These are phyloP conservation scores for Rhizophora apiculata DNA, from an alignment of 345 rosid genomes.

Conservation along the genomic window DNA sequence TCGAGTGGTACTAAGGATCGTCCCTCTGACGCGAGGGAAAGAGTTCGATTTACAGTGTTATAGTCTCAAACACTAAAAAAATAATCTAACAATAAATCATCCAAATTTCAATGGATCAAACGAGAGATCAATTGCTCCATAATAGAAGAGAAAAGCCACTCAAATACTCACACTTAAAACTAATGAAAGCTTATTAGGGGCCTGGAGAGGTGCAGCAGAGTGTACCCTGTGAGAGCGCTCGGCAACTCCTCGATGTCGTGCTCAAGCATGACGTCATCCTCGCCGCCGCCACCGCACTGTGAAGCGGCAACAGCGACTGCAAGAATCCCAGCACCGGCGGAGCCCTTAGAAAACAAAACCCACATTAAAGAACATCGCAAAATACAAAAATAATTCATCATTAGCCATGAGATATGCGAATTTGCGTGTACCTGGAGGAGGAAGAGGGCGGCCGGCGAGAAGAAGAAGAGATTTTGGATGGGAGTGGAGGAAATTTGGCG, in stretches of 20 bases:
- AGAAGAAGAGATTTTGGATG: conserved; percentile 37
- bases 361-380: neutral
- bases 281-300: conserved; percentile 75
- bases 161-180: conserved; percentile 52
- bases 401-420: neutral
- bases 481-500: conserved; percentile 39
- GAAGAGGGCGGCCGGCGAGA: conserved; percentile 30
- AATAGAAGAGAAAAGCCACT: conserved; percentile 13
- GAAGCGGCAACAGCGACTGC: conserved; percentile 86
- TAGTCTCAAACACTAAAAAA: neutral
- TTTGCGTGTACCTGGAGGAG: conserved; percentile 48
- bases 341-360: conserved; percentile 31
- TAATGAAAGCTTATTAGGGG: conserved; percentile 60
- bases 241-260: conserved; percentile 73
- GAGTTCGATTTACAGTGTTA: too few relatives aligned
- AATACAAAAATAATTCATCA: neutral
- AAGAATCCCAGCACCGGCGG: conserved; percentile 77
- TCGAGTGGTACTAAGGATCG: too few relatives aligned
- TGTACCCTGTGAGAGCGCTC: conserved; percentile 97
- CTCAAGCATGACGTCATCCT: conserved; percentile 88
- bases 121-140: conserved; percentile 5
- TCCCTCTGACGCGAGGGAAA: too few relatives aligned
- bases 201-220: conserved; percentile 97
- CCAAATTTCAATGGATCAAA: neutral
- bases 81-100: conserved; percentile 49